Evolutionary conservation across 1,284 basidiomycete genomes (phyloP), one percentile per base, ranked within the genome.

Genomic region (Cystobasidiaceae sp.): DNA sequence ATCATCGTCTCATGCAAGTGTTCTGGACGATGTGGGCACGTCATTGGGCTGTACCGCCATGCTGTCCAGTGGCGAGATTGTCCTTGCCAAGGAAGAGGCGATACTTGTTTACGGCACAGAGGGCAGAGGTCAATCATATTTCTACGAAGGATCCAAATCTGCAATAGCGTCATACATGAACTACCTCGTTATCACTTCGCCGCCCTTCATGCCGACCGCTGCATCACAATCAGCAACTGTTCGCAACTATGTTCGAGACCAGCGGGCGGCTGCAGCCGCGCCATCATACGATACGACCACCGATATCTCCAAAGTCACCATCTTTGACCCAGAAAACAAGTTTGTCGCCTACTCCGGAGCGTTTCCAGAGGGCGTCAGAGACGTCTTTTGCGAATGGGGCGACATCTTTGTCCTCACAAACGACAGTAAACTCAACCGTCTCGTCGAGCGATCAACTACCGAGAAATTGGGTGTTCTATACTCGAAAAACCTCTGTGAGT

Each of bases 241-340:
- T 5, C 82, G 90, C 28, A 84, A 89, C 71, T 85, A 85, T 71
- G 86, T 84, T 23, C 39, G 67, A 33, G 49, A 63, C 52, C 57
- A 66, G 46, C 69, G 30, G 52, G 49, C 43, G n/a, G 50, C 51
- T 15, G 25, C 46, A n/a, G 27, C 55, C 5, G 48, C 41, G 8
- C 48, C 39, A 2, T 33, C 43, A 2, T 49, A 54, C 33, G 61
- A 64, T 4, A 77, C 77, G 17, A 73, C 80, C 17, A 78, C 81
- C 0, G 89, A 94, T 62, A 84, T 91, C 27, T 87, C 88, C 17
- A 92, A 89, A 72, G 83, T 98, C 43, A 88, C 88, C 0, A 83
- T 98, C 1, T 89, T 98, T 70, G 93, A 98, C 75, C 83, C 89
- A 27, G 89, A 93, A 75, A 96, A 94, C 78, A 93, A 93, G 79